Base-by-base conservation (phyloP, 23 red algal genomes). In the Cyanidioschyzon merolae region DNA sequence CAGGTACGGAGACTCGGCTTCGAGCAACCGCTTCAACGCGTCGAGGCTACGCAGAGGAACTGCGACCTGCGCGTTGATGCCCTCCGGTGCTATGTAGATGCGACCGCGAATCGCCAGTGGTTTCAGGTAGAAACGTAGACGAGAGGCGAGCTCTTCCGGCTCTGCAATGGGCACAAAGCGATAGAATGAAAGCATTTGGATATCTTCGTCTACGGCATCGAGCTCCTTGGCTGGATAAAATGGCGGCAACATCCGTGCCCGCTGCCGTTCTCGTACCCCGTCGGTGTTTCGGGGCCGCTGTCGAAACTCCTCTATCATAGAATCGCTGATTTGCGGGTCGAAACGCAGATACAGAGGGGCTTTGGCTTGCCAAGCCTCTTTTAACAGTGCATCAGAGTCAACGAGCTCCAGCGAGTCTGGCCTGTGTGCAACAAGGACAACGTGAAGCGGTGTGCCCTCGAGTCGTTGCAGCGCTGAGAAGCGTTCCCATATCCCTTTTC, bases 61-160 rank as follows among this genome's bases (percentile, higher is more conserved):
- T 18, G 79, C 51, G 29, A 95, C 31, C 59, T 95, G 90, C 7
- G 86, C 90, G 36, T 95, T 95, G 41, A 95, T 58, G 24, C 90
- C 90, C 39, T 95, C 90, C 1, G 30, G 39, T 0, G 86, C 90
- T 37, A 95, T 80, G 75, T 95, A 95, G 21, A 95, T 83, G 7
- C 90, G 75, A 1, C 90, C 90, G 34, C 54, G 79, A 38, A 89
- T 74, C 18, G 82, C 85, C 50, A 85, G 80, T 58, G 68, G 39
- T 35, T 76, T 67, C 90, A 83, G 86, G 15, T 74, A 68, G 74
- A 57, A 80, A 7, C 58, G 57, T 25, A 90, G n/a, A 18, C 59
- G 30, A 25, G 40, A 31, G 21, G 57, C 74, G 16, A 83, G 41
- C 40, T 41, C 68, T 0, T 75, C 80, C 24, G 80, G 67, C 37